phyloP scores from a whole-genome alignment of 805 yeast genomes.

The Saccharomycopsis guyanensis region DNA sequence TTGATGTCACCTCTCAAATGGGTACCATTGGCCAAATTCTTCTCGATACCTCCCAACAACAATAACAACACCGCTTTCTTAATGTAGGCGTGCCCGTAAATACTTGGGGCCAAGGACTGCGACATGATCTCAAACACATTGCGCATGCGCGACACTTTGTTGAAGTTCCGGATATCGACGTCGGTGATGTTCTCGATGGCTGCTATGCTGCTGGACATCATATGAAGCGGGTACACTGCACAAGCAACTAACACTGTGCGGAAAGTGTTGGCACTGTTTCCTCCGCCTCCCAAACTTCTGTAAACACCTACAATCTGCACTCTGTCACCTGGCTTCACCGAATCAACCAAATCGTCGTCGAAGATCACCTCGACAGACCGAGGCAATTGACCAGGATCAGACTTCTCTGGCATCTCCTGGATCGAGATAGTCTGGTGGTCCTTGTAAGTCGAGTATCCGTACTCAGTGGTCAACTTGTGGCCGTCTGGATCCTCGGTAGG shows the following conservation, averaged over 20 bases:
- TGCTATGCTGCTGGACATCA: slow-evolving; percentile 80
- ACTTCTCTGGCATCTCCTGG: slow-evolving; percentile 96
- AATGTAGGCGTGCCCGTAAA: slow-evolving; percentile 86
- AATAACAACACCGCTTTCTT: slow-evolving; percentile 85
- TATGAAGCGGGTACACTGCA: slow-evolving; percentile 81
- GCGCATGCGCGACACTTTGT: slow-evolving; percentile 60
- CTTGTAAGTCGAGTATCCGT: slow-evolving; percentile 84
- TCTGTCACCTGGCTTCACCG: slow-evolving; percentile 92
- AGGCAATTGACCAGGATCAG: slow-evolving; percentile 97
- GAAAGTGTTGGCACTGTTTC: slow-evolving; percentile 55
- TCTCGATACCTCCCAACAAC: slow-evolving; percentile 91
- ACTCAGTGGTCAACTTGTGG: slow-evolving; percentile 80
- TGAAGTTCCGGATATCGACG: slow-evolving; percentile 78
- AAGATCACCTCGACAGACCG: slow-evolving; percentile 86
- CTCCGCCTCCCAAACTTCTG: slow-evolving; percentile 78
- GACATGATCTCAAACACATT: slow-evolving; percentile 74
- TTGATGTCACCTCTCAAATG: slow-evolving; percentile 98
- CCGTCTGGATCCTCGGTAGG: slow-evolving; percentile 94
- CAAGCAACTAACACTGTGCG: slow-evolving; percentile 80
- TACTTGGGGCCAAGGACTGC: slow-evolving; percentile 89
- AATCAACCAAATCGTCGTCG: slow-evolving; percentile 91
- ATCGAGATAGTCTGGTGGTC: slow-evolving; percentile 92
- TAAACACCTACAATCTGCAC: slow-evolving; percentile 91
- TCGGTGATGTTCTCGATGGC: slow-evolving; percentile 64
- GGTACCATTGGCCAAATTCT: slow-evolving; percentile 88